Percentiles rank a stretch among this genome's conserved stretches.
Conservation (phyloP, 2,329 filamentous ascomycete species). For the Ophiostoma angusticollis region DNA sequence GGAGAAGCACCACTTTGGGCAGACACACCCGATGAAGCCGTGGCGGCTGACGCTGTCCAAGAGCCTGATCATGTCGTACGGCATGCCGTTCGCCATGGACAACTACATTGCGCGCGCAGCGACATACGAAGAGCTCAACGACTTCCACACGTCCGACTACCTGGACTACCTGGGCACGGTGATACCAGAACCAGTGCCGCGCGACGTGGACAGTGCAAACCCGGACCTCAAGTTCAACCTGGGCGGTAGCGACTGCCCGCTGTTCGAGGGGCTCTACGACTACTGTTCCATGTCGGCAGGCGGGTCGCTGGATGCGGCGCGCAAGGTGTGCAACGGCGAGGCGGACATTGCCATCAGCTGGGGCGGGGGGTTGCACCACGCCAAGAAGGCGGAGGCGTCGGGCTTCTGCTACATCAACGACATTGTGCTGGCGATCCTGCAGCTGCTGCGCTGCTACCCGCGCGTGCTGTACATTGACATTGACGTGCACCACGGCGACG, state of each 20-base stretch:
- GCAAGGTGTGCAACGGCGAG: slow-evolving; percentile 73
- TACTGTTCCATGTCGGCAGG: slow-evolving; percentile 92
- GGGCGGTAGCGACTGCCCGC: slow-evolving; percentile 81
- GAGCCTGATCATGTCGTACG: slow-evolving; percentile 85
- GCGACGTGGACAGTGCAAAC: slow-evolving; percentile 52
- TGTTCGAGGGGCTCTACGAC: slow-evolving; percentile 91
- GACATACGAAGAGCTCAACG: slow-evolving; percentile 72
- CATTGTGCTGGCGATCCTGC: slow-evolving; percentile 85
- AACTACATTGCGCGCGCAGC: slow-evolving; percentile 76
- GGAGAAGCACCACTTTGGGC: slow-evolving; percentile 93
- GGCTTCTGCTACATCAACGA: slow-evolving; percentile 99
- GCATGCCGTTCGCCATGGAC: slow-evolving; percentile 95
- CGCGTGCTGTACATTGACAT: slow-evolving; percentile 91
- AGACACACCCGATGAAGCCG: slow-evolving; percentile 97
- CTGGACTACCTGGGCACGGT: slow-evolving; percentile 74
- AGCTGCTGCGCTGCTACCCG: slow-evolving; percentile 68
- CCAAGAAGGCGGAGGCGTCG: slow-evolving; percentile 84
- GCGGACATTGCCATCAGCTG: slow-evolving; percentile 96
- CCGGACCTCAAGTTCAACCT: slow-evolving; percentile 69
- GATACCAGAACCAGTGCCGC: slow-evolving; percentile 47
- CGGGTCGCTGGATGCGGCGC: slow-evolving; percentile 78
- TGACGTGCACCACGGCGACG: slow-evolving; percentile 77
- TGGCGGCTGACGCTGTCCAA: slow-evolving; percentile 95
- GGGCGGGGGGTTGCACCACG: slow-evolving; percentile 93
- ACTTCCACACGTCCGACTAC: slow-evolving; percentile 82